These are phyloP conservation scores for Scutellaria barbata DNA, from an alignment of 257 asterid species.

Conservation along the genomic window DNA sequence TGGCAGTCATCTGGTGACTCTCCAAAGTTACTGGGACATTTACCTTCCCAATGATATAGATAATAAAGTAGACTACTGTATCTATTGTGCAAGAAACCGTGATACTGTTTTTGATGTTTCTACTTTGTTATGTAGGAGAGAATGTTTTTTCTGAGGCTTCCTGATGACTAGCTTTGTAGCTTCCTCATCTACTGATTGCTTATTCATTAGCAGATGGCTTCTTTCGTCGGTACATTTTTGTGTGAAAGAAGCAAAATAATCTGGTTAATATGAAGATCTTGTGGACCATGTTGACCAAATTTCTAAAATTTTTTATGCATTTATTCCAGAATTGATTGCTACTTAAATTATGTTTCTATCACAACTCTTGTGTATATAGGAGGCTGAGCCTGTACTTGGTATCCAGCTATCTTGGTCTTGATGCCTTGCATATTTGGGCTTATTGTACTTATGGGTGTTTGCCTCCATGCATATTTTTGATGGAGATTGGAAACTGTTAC, in stretches of 20 bases:
- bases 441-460: no score
- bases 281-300: background rate
- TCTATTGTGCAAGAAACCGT: slow-evolving; percentile 24
- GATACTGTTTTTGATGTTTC: slow-evolving; percentile 18
- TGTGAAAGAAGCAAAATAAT: slow-evolving; percentile 16
- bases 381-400: no score
- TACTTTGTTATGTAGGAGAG: slow-evolving; percentile 6
- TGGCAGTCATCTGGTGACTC: background rate
- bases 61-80: background rate
- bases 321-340: no score
- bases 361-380: no score
- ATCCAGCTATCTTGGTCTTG: no score
- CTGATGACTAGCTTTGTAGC: background rate
- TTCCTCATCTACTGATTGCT: slow-evolving; percentile 20
- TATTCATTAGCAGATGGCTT: slow-evolving; percentile 3
- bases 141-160: background rate
- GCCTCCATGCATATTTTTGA: background rate
- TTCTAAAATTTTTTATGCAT: no score
- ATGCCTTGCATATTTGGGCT: no score
- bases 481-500: slow-evolving; percentile 15
- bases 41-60: slow-evolving; percentile 4
- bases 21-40: background rate
- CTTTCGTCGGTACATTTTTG: background rate
- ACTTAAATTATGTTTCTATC: no score
- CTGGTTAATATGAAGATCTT: slow-evolving; percentile 27